These are phyloP conservation scores for Fomitiporia mediterranea DNA, from an alignment of 1,284 basidiomycete species.

Conservation along the genomic window DNA sequence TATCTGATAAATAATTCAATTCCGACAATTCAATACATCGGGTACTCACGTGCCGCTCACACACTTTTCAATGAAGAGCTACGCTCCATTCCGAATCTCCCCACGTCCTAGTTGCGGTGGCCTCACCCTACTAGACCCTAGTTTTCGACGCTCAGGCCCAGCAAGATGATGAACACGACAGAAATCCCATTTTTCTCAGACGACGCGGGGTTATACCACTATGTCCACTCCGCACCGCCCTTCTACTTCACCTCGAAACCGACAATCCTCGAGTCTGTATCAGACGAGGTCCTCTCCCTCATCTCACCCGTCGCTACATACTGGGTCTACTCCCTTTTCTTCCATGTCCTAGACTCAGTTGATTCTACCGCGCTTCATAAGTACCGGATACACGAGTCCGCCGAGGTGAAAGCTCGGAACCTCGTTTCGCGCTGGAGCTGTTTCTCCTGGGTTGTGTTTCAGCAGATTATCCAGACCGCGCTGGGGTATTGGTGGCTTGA, in stretches of 20 bases:
- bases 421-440: constrained; percentile 57
- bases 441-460: constrained; percentile 77
- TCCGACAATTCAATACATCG: no score
- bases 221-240: constrained; percentile 31
- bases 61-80: not conserved
- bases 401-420: constrained; percentile 77
- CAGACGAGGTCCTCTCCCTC: constrained; percentile 75
- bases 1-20: no score
- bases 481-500: constrained; percentile 72
- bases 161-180: constrained; percentile 6
- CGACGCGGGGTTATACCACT: constrained; percentile 5
- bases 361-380: constrained; percentile 77
- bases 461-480: constrained; percentile 82
- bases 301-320: constrained; percentile 80
- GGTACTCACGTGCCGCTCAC: not conserved
- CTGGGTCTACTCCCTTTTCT: constrained; percentile 81
- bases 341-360: constrained; percentile 76
- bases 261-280: constrained; percentile 53
- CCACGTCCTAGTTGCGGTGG: not conserved
- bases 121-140: no score
- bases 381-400: constrained; percentile 85
- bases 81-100: not conserved
- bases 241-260: constrained; percentile 60
- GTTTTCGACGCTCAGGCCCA: not conserved
- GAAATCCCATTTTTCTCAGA: constrained; percentile 11